Base-by-base conservation (phyloP, 441 rosid genomes). In the Populus hybrid region DNA sequence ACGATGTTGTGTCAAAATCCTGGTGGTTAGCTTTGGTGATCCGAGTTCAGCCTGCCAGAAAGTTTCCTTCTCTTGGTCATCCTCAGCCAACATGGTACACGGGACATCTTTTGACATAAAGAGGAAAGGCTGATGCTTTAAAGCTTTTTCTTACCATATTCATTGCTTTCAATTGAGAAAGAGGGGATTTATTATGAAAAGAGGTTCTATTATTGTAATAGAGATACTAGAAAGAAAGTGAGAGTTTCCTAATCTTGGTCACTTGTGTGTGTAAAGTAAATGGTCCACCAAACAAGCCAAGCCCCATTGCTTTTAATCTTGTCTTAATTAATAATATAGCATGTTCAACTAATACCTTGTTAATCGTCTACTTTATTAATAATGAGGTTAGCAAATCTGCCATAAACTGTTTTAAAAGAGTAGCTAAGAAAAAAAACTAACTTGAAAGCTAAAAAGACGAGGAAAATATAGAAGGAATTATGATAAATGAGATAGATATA, bases 351-450 rank as follows among this genome's bases (percentile, higher is more conserved):
- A 5, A 67, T 59, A 53, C 72, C 70, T 20, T 65, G 73, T 46
- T 71, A 16, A 30, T 30, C 32, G 32, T 30, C 32, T 30, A 3
- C 32, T 30, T 30, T 30, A 30, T 30, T 30, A 30, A 72, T 46
- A 72, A 73, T 69, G 78, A 69, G 72, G 24, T 26, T 36, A 36
- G 71, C 50, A 84, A 85, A 76, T 78, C 86, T 84, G 87, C 80
- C 72, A 42, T 36, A 46, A 20, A 20, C 16, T 40, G 20, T 74
- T 64, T 64, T 70, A 10, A 59, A 53, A 53, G 21, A 18, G 61
- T 53, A 53, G 61, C 61, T 53, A 1, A 53, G 61, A 53, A 53
- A 53, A 16, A 50, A 53, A 53, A 0, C 50, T 11, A 10, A 30
- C 32, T 3, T 30, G 32, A 30, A 30, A 30, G 8, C 61, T 53